A percentile compares a stretch with the other conserved stretches of the same genome.
phyloP scores from a whole-genome alignment of 352 stramenopile genomes.

The Phytopythium boreale region DNA sequence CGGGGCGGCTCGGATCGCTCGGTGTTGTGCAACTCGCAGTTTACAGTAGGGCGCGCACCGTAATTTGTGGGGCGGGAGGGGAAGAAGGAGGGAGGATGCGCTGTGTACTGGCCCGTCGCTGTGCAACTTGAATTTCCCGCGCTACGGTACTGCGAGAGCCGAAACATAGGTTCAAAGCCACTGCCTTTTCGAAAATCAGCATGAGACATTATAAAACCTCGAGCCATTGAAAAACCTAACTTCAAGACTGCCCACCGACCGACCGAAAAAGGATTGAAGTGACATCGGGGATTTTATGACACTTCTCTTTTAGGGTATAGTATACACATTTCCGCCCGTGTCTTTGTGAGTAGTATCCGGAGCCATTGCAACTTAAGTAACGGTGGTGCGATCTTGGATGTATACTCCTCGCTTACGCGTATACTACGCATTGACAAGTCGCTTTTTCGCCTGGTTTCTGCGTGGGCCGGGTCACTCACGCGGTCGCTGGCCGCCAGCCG shows the following conservation, averaged over 20 bases:
- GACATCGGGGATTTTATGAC: background rate
- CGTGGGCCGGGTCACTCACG: background rate
- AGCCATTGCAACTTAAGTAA: background rate
- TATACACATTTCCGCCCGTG: background rate
- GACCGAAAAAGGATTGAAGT: too few species aligned
- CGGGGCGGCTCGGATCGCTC: background rate
- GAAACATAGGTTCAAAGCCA: background rate
- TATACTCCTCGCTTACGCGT: background rate
- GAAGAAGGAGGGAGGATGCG: too few species aligned
- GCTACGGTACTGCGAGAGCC: background rate
- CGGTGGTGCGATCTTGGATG: too few species aligned
- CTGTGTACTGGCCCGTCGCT: background rate
- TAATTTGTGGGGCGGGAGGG: too few species aligned
- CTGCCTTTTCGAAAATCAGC: background rate
- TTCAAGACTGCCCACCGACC: too few species aligned
- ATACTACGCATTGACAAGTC: background rate
- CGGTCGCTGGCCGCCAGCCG: background rate
- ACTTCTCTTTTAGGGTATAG: background rate
- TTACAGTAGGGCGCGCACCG: too few species aligned
- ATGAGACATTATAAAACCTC: conserved; percentile 4
- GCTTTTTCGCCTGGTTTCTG: background rate
- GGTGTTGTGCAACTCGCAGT: too few species aligned
- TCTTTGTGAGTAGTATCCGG: background rate
- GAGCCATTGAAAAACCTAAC: background rate
- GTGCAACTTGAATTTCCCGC: conserved; percentile 3